Base-by-base conservation (phyloP, 495 filamentous ascomycete genomes). In the Penicillium cosmopolitanum region DNA sequence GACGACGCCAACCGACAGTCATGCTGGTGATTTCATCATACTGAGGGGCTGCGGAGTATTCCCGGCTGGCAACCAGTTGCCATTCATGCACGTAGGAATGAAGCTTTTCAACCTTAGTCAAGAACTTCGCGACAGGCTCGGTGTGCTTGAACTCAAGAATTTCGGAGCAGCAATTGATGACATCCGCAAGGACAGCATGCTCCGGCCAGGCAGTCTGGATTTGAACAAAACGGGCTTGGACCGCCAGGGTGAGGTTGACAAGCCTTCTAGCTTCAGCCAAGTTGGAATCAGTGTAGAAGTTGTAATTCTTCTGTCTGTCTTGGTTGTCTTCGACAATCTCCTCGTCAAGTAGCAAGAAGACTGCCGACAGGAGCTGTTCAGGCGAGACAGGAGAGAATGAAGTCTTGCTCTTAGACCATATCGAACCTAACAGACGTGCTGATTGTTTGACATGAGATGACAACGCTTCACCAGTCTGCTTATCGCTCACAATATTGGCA, bases 281-380 rank as follows among this genome's bases (percentile, higher is more conserved):
- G 62, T 97, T 96, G 8, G 86, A 67, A 66, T 96, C 87, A 1
- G 82, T 87, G 71, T 98, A 98, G 76, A 98, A 96, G 71, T 96
- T 96, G 75, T 93, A 96, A 12, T 77, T 72, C 46, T 78, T 65
- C 66, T 69, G 19, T 54, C 62, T 46, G 50, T 68, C 36, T 12
- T 63, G 44, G 13, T 67, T 51, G 13, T 68, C 67, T 25, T 79
- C 72, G 18, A 70, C 72, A 21, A 95, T 70, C 25, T 79, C 77
- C 65, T 85, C 80, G 42, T 83, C 81, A 8, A 96, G 76, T 2
- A 85, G 75, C 21, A 95, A 68, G 1, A 93, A 65, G 1, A 89
- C 75, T 9, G 84, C 87, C 12, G 90, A 82, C 28, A 95, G 75
- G 47, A 91, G 79, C 46, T 76, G 66, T 28, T 82, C 77, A 12